phyloP scores from a whole-genome alignment of 2,329 filamentous ascomycete species.

The Alternaria hordeiaustralica region DNA sequence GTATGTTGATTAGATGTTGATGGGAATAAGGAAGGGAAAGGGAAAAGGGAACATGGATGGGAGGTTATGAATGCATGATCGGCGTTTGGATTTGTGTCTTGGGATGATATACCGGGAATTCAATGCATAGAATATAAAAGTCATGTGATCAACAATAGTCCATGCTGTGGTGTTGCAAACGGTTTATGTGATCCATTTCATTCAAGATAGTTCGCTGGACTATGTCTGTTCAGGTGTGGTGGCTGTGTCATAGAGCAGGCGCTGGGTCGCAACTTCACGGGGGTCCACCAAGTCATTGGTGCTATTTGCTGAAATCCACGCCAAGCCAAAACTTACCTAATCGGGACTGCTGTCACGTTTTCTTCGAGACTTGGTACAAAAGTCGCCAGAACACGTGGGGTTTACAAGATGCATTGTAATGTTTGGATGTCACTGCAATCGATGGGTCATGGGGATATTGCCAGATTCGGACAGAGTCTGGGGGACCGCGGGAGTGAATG shows the following conservation, averaged over 20 bases:
- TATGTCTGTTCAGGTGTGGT: too few relatives aligned
- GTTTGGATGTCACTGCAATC: background rate
- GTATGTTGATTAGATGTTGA: slow-evolving; percentile 36
- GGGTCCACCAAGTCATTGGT: background rate
- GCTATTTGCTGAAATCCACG: background rate
- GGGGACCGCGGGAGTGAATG: too few relatives aligned
- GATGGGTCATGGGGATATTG: accelerated
- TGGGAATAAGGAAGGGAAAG: background rate
- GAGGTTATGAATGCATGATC: slow-evolving; percentile 11
- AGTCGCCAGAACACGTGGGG: background rate
- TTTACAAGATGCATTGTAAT: background rate
- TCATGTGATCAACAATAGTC: background rate
- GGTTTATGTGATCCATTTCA: background rate
- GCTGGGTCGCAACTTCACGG: background rate
- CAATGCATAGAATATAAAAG: background rate
- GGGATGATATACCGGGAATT: slow-evolving; percentile 1
- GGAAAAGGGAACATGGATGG: background rate
- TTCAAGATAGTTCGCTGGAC: too few relatives aligned
- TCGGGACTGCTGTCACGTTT: background rate
- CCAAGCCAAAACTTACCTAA: background rate
- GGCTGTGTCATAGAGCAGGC: too few relatives aligned
- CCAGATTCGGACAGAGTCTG: background rate
- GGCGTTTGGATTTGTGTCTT: slow-evolving; percentile 8
- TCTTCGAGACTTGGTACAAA: background rate
- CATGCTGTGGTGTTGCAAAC: background rate